These are phyloP conservation scores for Spiraea crenata DNA, from an alignment of 331 rosid genomes.

Conservation along the genomic window DNA sequence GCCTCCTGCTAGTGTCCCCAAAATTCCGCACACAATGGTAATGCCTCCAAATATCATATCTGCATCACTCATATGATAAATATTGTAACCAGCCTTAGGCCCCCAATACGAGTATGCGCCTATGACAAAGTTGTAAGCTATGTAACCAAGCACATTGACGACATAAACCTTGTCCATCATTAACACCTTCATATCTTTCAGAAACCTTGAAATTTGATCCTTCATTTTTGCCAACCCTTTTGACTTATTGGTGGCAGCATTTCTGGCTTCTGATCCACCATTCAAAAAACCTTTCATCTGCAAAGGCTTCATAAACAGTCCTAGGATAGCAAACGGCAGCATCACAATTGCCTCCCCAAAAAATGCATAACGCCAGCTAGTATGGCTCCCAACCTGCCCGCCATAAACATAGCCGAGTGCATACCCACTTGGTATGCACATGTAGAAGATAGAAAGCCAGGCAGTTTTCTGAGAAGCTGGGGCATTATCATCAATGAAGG, in stretches of 20 bases:
- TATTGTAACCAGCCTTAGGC: slow-evolving; percentile 78
- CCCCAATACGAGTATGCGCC: slow-evolving; percentile 98
- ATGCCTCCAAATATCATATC: slow-evolving; percentile 88
- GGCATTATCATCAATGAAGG: slow-evolving; percentile 89
- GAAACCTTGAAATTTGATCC: slow-evolving; percentile 41
- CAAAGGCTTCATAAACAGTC: slow-evolving; percentile 73
- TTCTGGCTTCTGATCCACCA: no score
- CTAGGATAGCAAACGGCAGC: slow-evolving; percentile 75
- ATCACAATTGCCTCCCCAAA: slow-evolving; percentile 66
- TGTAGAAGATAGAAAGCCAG: slow-evolving; percentile 75
- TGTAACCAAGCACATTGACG: slow-evolving; percentile 62
- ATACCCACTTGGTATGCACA: slow-evolving; percentile 89
- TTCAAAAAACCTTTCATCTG: slow-evolving; percentile 44
- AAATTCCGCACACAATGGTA: slow-evolving; percentile 70
- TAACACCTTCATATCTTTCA: slow-evolving; percentile 63
- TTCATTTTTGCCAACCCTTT: slow-evolving; percentile 15
- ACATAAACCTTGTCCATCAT: slow-evolving; percentile 65
- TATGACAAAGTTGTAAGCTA: slow-evolving; percentile 73
- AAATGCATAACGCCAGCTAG: slow-evolving; percentile 76
- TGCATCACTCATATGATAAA: slow-evolving; percentile 71
- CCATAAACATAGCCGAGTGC: slow-evolving; percentile 91
- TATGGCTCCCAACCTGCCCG: slow-evolving; percentile 72
- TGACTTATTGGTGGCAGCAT: slow-evolving; percentile 27
- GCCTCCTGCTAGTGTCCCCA: slow-evolving; percentile 81
- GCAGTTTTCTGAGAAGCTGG: slow-evolving; percentile 73